Conservation (phyloP, 768 basidiomycete species). For the Neoboletus subvelutipes region DNA sequence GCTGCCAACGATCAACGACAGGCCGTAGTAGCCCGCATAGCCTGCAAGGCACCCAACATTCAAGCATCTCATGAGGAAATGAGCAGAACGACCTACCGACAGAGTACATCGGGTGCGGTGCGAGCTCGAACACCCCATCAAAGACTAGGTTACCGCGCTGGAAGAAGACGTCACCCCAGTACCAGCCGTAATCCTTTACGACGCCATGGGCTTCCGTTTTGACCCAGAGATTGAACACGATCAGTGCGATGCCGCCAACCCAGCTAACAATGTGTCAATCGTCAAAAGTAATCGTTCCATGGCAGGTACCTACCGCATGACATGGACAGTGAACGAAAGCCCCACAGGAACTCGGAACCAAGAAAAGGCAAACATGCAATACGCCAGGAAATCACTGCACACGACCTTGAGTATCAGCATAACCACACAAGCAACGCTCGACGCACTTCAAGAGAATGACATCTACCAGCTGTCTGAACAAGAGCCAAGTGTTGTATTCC, state of each 20-base stretch:
- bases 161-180: slow-evolving; percentile 93
- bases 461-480: slow-evolving; percentile 95
- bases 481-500: slow-evolving; percentile 95
- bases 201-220: slow-evolving; percentile 97
- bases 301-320: slow-evolving; percentile 61
- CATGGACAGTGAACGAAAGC: slow-evolving; percentile 69
- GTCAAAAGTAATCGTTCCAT: background rate
- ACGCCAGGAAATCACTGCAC: slow-evolving; percentile 86
- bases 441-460: slow-evolving; percentile 92
- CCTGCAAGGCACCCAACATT: slow-evolving; percentile 40
- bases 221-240: slow-evolving; percentile 97
- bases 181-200: slow-evolving; percentile 98
- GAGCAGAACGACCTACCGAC: slow-evolving; percentile 47
- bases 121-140: slow-evolving; percentile 95
- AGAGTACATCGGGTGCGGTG: slow-evolving; percentile 95
- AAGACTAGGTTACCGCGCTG: slow-evolving; percentile 92
- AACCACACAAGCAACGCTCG: background rate
- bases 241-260: slow-evolving; percentile 80
- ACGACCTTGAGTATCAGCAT: slow-evolving; percentile 4
- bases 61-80: background rate
- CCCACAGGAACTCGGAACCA: slow-evolving; percentile 85
- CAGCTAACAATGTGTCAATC: slow-evolving; percentile 51
- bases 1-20: slow-evolving; percentile 87
- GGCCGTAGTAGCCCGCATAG: slow-evolving; percentile 97
- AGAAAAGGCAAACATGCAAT: slow-evolving; percentile 93